Conservation (phyloP, 2,329 filamentous ascomycete species). For the Pyrenophora tritici-repentis region DNA sequence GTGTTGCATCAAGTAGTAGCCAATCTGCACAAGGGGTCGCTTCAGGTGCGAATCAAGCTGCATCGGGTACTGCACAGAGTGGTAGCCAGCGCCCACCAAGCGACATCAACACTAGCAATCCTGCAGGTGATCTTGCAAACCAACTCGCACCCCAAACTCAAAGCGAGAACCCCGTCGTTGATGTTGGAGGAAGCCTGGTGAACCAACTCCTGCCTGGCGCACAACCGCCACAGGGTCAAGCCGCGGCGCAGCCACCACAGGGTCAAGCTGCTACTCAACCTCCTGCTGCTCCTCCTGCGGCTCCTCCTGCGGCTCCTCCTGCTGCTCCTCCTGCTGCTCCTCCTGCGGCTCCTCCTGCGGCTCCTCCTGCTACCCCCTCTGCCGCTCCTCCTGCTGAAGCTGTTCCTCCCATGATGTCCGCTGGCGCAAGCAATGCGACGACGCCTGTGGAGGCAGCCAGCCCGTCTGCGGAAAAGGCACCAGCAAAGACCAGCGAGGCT, state of each 20-base stretch:
- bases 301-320: conserved; percentile 2
- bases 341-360: too few relatives aligned
- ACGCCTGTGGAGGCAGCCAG: conserved; percentile 20
- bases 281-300: not conserved
- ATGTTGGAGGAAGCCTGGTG: conserved; percentile 9
- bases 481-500: not conserved
- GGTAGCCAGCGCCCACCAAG: not conserved
- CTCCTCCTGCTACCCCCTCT: not conserved
- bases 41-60: not conserved
- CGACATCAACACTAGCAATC: conserved; percentile 6
- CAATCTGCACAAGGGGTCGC: too few relatives aligned
- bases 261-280: conserved; percentile 6
- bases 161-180: not conserved
- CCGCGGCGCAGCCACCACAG: conserved; percentile 7
- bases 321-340: not conserved
- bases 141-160: conserved; percentile 3
- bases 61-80: not conserved
- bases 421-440: conserved; percentile 11
- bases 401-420: conserved; percentile 11
- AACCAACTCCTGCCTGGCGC: conserved; percentile 14
- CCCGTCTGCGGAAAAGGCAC: not conserved
- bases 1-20: too few relatives aligned
- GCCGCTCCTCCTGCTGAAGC: conserved; percentile 13
- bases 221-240: conserved; percentile 15
- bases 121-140: conserved; percentile 9